Base-by-base conservation (phyloP, 352 stramenopile genomes). In the Globisporangium cystogenes region DNA sequence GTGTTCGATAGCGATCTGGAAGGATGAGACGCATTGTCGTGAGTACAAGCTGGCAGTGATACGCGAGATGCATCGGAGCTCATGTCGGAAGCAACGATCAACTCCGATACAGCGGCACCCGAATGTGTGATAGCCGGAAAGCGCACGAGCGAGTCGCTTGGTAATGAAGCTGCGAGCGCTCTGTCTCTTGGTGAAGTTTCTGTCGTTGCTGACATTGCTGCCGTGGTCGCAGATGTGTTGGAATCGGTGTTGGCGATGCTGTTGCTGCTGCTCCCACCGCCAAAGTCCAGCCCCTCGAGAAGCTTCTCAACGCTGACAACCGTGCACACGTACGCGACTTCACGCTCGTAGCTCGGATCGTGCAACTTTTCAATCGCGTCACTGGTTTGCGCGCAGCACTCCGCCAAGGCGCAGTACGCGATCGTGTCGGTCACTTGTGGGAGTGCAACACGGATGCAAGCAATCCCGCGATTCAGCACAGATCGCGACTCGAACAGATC, bases 371-470 rank as follows among this genome's bases (percentile, higher is more conserved):
- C 76, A 7, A 75, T 57, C 7, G 79, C 79, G 44, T 66, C 42
- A 2, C 77, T 59, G 6, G 76, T 74, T 29, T 81, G 64, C 2
- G 72, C 74, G 1, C 73, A 44, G 18, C 65, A 68, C 46, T 90
- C 76, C n/a, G 75, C 76, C 1, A 90, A 50, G 3, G 76, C 74
- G 33, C 72, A 87, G 21, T 68, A 88, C 18, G 73, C 76, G 3
- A 86, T 57, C 39, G 70, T 62, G 7, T 88, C 74, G 0, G 60
- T 74, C 16, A 76, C 64, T 18, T 76, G 53, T 1, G 76, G 74
- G 18, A 84, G 35, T 11, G 65, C 48, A 14, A 52, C 60, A 26
- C 74, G 68, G 35, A 90, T 72, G 8, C 64, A 64, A 4, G 66
- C 55, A 48, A 88, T 65, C n/a, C 55, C 57, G 24, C 65, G 70